phyloP scores from a whole-genome alignment of 2,329 filamentous ascomycete genomes.

The Leptodontidium sp. region DNA sequence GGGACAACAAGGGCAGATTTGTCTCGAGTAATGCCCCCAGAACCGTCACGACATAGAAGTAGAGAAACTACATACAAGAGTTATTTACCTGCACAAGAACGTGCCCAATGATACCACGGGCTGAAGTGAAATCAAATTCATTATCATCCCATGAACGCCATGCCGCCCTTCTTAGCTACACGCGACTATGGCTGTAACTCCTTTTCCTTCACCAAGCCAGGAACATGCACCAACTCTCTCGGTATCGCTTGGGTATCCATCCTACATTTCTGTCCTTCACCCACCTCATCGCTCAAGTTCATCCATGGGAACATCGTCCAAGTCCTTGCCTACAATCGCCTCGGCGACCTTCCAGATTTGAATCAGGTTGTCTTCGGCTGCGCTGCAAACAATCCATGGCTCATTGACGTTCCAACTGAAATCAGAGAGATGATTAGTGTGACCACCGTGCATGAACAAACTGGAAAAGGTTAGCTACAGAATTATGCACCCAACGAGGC shows the following conservation, averaged over 20 bases:
- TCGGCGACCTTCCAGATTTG: slow-evolving; percentile 93
- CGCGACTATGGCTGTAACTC: slow-evolving; percentile 18
- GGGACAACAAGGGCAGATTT: too few species aligned
- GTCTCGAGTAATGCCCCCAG: too few species aligned
- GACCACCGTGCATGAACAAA: slow-evolving; percentile 97
- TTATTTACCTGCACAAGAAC: not conserved
- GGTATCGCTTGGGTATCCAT: slow-evolving; percentile 22
- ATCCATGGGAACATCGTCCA: slow-evolving; percentile 77
- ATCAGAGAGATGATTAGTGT: slow-evolving; percentile 95
- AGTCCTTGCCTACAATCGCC: slow-evolving; percentile 80
- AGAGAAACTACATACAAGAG: not conserved
- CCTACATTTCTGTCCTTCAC: not conserved
- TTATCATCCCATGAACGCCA: slow-evolving; percentile 23
- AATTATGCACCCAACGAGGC: not conserved
- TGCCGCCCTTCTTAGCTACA: not conserved
- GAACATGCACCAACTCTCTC: slow-evolving; percentile 7
- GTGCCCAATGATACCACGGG: not conserved
- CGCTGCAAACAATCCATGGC: slow-evolving; percentile 94
- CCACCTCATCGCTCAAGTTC: slow-evolving; percentile 70
- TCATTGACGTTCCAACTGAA: slow-evolving; percentile 98
- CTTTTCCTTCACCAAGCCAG: slow-evolving; percentile 7
- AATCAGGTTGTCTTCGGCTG: slow-evolving; percentile 94
- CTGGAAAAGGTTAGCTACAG: slow-evolving; percentile 52
- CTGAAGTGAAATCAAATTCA: slow-evolving; percentile 3
- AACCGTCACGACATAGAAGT: too few species aligned